Conservation (phyloP, 2,329 filamentous ascomycete species). For the Aspergillus sp. region DNA sequence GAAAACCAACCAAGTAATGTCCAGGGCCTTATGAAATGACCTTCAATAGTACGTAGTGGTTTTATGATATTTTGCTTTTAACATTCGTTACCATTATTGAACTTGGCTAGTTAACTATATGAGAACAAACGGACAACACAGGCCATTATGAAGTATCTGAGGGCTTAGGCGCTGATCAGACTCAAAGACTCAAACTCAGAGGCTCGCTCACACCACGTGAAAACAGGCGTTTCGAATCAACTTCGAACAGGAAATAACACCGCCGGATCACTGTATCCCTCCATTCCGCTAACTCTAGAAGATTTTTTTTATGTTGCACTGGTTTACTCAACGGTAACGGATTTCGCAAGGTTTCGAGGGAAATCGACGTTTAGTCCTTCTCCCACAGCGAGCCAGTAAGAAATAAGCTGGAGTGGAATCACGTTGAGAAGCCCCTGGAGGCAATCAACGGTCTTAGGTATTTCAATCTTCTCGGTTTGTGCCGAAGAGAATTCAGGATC, state of each 20-base stretch:
- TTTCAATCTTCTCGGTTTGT: slow-evolving; percentile 95
- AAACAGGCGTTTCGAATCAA: not conserved
- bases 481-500: slow-evolving; percentile 87
- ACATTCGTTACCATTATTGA: slow-evolving; percentile 5
- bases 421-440: slow-evolving; percentile 98
- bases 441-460: slow-evolving; percentile 91
- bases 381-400: slow-evolving; percentile 96
- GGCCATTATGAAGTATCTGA: not conserved
- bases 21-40: not conserved
- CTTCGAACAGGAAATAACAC: slow-evolving; percentile 1
- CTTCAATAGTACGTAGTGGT: no score
- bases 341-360: slow-evolving; percentile 98
- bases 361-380: slow-evolving; percentile 98
- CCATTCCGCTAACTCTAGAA: slow-evolving; percentile 3
- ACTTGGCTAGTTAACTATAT: not conserved
- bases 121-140: not conserved
- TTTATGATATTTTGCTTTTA: no score
- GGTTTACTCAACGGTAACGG: slow-evolving; percentile 90
- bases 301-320: not conserved
- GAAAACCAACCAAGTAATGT: not conserved
- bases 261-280: slow-evolving; percentile 1
- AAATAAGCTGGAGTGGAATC: slow-evolving; percentile 94
- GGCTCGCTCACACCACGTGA: not conserved
- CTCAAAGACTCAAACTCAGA: slow-evolving; percentile 9
- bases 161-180: slow-evolving; percentile 1